phyloP scores from a whole-genome alignment of 2,329 filamentous ascomycete genomes.

The Neonectria punicea region DNA sequence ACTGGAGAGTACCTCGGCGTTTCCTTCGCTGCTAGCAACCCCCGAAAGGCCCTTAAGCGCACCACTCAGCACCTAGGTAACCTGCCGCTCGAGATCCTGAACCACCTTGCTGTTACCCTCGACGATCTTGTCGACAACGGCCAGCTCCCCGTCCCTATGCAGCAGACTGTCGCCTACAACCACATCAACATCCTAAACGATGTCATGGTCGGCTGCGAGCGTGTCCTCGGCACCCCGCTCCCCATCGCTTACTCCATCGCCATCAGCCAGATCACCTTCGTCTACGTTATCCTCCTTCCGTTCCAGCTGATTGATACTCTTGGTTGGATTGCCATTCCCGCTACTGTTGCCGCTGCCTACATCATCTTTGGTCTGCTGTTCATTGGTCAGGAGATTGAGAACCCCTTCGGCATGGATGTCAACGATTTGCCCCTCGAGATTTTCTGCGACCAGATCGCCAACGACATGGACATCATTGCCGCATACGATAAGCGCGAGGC shows the following conservation, averaged over 20 bases:
- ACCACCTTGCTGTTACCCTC: slow-evolving; percentile 74
- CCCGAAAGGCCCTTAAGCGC: slow-evolving; percentile 79
- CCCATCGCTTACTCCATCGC: slow-evolving; percentile 86
- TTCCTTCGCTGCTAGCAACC: slow-evolving; percentile 81
- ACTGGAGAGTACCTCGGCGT: slow-evolving; percentile 80
- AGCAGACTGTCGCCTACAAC: slow-evolving; percentile 70
- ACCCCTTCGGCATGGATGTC: slow-evolving; percentile 85
- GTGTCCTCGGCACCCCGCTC: slow-evolving; percentile 83
- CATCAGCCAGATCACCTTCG: slow-evolving; percentile 87
- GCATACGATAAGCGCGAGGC: slow-evolving; percentile 54
- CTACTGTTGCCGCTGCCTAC: slow-evolving; percentile 76
- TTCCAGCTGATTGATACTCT: slow-evolving; percentile 79
- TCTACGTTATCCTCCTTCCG: slow-evolving; percentile 82
- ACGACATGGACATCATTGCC: slow-evolving; percentile 80
- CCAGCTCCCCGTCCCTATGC: slow-evolving; percentile 65
- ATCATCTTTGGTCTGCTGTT: slow-evolving; percentile 81
- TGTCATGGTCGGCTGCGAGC: slow-evolving; percentile 76
- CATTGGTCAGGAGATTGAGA: slow-evolving; percentile 86
- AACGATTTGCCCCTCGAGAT: slow-evolving; percentile 82
- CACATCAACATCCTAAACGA: slow-evolving; percentile 75
- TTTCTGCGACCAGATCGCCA: slow-evolving; percentile 79
- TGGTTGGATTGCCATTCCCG: slow-evolving; percentile 81
- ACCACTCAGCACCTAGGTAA: slow-evolving; percentile 80
- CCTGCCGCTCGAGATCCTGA: slow-evolving; percentile 83
- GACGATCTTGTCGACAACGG: slow-evolving; percentile 68